Evolutionary conservation across 441 rosid genomes (phyloP).

Genomic region (Jatropha multifida): DNA sequence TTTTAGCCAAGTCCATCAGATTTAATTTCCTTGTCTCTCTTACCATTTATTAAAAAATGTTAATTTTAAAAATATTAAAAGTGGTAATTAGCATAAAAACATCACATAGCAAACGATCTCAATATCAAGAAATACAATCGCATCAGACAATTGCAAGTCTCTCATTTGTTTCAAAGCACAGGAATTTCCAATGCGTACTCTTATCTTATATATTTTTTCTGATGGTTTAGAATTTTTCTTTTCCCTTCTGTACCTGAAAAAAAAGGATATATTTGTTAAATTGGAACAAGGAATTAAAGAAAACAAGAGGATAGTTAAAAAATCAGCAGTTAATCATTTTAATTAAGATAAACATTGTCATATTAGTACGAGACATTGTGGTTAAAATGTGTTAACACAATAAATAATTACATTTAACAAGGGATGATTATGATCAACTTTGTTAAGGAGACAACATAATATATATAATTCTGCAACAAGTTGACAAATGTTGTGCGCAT

Average conservation of each 20-base stretch:
- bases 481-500: neutral
- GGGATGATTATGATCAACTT: constrained; percentile 4
- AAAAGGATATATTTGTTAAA: no score
- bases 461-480: neutral
- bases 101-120: no score
- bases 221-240: no score
- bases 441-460: neutral
- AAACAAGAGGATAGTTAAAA: neutral
- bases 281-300: neutral
- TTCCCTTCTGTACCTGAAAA: no score
- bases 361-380: neutral
- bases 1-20: neutral
- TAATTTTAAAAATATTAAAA: no score
- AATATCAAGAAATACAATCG: no score
- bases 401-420: neutral
- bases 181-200: no score
- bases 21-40: neutral
- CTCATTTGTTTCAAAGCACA: no score
- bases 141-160: no score
- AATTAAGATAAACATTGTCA: neutral
- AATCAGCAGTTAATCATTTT: neutral
- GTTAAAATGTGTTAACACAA: neutral
- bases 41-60: neutral
- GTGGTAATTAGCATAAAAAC: no score
- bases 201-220: no score